A percentile compares a stretch with the other conserved stretches of the same genome.
These are phyloP conservation scores for Neurospora sp. DNA, from an alignment of 495 filamentous ascomycete species.

Conservation along the genomic window DNA sequence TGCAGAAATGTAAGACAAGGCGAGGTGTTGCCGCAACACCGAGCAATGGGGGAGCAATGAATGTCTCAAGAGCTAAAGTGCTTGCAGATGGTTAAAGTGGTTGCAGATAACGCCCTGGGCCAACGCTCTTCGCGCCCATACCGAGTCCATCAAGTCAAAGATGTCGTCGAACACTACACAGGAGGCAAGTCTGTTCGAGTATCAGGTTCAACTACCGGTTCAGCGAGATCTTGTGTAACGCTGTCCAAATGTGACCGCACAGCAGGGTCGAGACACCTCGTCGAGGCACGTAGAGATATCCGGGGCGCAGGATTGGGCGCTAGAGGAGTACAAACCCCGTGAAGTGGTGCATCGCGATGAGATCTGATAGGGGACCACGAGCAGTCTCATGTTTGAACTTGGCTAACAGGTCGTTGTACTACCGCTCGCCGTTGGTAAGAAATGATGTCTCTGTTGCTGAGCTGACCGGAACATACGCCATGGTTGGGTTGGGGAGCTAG, in stretches of 20 bases:
- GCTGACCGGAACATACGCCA: not conserved
- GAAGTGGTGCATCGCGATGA: not conserved
- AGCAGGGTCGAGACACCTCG: not conserved
- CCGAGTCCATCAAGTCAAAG: not conserved
- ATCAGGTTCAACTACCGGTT: not conserved
- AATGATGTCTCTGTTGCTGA: not conserved
- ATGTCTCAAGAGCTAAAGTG: not conserved
- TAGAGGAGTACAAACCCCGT: not conserved
- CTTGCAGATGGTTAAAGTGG: not conserved
- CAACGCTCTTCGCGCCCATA: not conserved
- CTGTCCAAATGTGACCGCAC: not conserved
- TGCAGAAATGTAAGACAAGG: not conserved
- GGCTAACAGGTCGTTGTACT: not conserved
- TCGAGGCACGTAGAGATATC: not conserved
- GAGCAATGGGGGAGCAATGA: not conserved
- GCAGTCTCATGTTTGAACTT: not conserved
- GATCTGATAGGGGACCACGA: not conserved
- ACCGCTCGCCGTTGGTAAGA: not conserved
- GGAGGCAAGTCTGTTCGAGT: not conserved
- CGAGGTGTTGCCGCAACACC: not conserved
- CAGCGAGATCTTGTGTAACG: not conserved
- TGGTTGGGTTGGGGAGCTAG: not conserved
- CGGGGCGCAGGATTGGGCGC: not conserved
- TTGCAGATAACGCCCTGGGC: not conserved
- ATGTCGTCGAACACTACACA: not conserved